These are phyloP conservation scores for Colletotrichum orbiculare DNA, from an alignment of 2,329 filamentous ascomycete species.

Conservation along the genomic window DNA sequence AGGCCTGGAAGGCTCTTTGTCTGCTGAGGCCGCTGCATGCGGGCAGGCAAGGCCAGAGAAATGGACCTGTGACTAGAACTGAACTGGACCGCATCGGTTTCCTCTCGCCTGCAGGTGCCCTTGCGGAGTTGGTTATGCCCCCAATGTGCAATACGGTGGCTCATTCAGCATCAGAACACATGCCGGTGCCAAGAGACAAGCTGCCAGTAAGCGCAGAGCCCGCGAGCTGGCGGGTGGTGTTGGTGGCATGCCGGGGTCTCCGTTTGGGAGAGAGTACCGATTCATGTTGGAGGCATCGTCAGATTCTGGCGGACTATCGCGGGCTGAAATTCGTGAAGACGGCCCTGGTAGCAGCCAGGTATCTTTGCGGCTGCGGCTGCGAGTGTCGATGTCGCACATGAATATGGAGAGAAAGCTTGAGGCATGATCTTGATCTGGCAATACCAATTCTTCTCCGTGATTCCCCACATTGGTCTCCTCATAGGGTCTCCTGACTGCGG, in stretches of 20 bases:
- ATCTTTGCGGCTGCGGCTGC: background rate
- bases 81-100: constrained; percentile 29
- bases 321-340: background rate
- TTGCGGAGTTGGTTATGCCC: constrained; percentile 20
- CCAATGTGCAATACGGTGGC: constrained; percentile 1
- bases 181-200: background rate
- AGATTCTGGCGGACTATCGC: constrained; percentile 23
- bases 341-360: background rate
- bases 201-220: constrained; percentile 22
- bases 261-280: constrained; percentile 10
- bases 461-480: constrained; percentile 8
- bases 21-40: constrained; percentile 33
- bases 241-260: constrained; percentile 13
- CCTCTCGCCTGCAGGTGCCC: constrained; percentile 29
- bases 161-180: constrained; percentile 4
- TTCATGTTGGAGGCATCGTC: constrained; percentile 12
- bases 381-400: constrained; percentile 18
- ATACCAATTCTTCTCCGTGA: background rate
- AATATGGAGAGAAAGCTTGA: constrained; percentile 9
- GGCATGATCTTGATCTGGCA: constrained; percentile 12
- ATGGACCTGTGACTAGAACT: constrained; percentile 14
- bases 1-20: constrained; percentile 28
- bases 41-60: constrained; percentile 16
- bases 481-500: constrained; percentile 20
- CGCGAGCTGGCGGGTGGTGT: constrained; percentile 3